A percentile compares a stretch with the other conserved stretches of the same genome.
Evolutionary conservation across 108 stramenopile species (phyloP).

Genomic region (Cylindrotheca fusiformis): DNA sequence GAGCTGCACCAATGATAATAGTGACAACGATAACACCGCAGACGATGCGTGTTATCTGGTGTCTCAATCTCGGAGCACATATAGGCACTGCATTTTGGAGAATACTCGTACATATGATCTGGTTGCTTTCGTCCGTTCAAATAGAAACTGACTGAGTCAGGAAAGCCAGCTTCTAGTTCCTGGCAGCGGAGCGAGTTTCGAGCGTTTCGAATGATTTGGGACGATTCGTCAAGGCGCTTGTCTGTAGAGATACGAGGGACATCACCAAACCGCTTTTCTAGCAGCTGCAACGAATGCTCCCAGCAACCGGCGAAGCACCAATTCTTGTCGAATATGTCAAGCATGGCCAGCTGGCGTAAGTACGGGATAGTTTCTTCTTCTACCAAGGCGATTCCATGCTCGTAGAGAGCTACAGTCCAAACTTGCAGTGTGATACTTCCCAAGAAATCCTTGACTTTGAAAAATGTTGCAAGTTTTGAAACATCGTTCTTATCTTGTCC

Average conservation of each 20-base stretch:
- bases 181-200: slow-evolving; percentile 46
- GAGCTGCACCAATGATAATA: slow-evolving; percentile 47
- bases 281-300: slow-evolving; percentile 20
- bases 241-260: slow-evolving; percentile 26
- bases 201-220: slow-evolving; percentile 21
- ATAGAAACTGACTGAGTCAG: slow-evolving; percentile 8
- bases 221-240: slow-evolving; percentile 18
- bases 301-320: slow-evolving; percentile 40
- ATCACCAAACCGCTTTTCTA: slow-evolving; percentile 18
- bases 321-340: slow-evolving; percentile 36
- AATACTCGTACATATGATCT: slow-evolving; percentile 37
- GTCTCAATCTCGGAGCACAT: slow-evolving; percentile 34
- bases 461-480: slow-evolving; percentile 14
- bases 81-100: slow-evolving; percentile 38
- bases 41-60: slow-evolving; percentile 29
- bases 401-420: slow-evolving; percentile 28
- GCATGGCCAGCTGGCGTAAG: slow-evolving; percentile 35
- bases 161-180: slow-evolving; percentile 3
- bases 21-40: slow-evolving; percentile 39
- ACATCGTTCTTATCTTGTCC: slow-evolving; percentile 4
- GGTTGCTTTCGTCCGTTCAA: slow-evolving; percentile 17
- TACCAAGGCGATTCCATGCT: slow-evolving; percentile 19
- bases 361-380: slow-evolving; percentile 16
- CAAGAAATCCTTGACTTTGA: slow-evolving; percentile 34
- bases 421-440: slow-evolving; percentile 22